A percentile compares a stretch with the other conserved stretches of the same genome.
Conservation (phyloP, 441 rosid species). For the Codiaeum variegatum region DNA sequence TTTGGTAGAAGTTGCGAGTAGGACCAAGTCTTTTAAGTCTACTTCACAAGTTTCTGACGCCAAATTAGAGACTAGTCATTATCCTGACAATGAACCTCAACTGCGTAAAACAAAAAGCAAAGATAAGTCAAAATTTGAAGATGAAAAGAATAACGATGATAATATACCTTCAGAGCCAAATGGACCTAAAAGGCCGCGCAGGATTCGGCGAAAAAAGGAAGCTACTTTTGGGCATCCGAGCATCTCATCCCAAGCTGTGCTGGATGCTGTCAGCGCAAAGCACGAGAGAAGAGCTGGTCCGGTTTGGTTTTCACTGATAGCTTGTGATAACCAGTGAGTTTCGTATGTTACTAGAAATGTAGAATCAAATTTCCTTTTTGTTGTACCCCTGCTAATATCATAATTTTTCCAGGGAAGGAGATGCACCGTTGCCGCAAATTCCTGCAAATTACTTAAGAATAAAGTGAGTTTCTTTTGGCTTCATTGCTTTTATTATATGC, state of each 20-base stretch:
- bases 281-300: slow-evolving; percentile 41
- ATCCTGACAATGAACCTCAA: slow-evolving; percentile 28
- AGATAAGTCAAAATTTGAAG: slow-evolving; percentile 32
- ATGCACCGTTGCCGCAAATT: slow-evolving; percentile 58
- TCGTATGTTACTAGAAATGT: neutral
- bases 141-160: slow-evolving; percentile 35
- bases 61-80: slow-evolving; percentile 34
- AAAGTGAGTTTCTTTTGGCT: slow-evolving; percentile 52
- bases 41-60: slow-evolving; percentile 39
- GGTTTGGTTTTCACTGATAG: slow-evolving; percentile 64
- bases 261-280: slow-evolving; percentile 38
- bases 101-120: slow-evolving; percentile 35
- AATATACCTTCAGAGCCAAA: slow-evolving; percentile 32
- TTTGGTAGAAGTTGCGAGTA: slow-evolving; percentile 75
- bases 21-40: slow-evolving; percentile 50
- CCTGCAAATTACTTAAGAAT: slow-evolving; percentile 58
- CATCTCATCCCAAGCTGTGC: slow-evolving; percentile 34
- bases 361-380: neutral
- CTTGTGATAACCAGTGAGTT: slow-evolving; percentile 55
- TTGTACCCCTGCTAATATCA: slow-evolving; percentile 8
- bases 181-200: slow-evolving; percentile 43
- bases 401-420: slow-evolving; percentile 50
- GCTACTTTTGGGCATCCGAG: slow-evolving; percentile 27
- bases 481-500: slow-evolving; percentile 6
- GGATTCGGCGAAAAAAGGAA: slow-evolving; percentile 37